Evolutionary conservation across 139 green algal genomes (phyloP).

Genomic region (Auxenochlorella pyrenoidosa): DNA sequence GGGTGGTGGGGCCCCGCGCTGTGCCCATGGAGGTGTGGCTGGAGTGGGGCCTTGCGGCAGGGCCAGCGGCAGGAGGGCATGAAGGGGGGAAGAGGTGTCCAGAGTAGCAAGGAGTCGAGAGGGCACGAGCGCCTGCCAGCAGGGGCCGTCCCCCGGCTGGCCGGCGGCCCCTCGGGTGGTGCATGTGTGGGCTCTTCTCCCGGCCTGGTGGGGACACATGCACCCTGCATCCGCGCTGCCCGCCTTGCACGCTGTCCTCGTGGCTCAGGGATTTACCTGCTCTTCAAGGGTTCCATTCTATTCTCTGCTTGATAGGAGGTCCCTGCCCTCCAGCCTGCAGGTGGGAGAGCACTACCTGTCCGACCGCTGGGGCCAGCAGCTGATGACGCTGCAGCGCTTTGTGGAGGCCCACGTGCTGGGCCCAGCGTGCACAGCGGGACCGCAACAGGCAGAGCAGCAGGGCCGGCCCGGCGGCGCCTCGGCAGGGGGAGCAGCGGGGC

Average conservation of each 20-base stretch:
- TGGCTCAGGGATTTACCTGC: no score
- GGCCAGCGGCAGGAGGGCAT: no score
- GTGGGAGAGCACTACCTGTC: slow-evolving; percentile 81
- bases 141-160: no score
- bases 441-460: background rate
- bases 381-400: slow-evolving; percentile 89
- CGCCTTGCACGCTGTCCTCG: no score
- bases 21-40: slow-evolving; percentile 87
- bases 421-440: background rate
- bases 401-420: slow-evolving; percentile 62
- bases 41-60: no score
- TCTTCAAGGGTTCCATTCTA: no score
- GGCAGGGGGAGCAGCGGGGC: background rate
- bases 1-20: slow-evolving; percentile 79
- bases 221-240: no score
- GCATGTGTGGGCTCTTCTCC: background rate
- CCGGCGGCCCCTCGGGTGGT: background rate
- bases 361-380: slow-evolving; percentile 80
- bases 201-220: no score
- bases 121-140: no score
- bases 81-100: no score
- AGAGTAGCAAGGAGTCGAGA: no score
- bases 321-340: slow-evolving; percentile 79
- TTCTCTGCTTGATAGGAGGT: no score
- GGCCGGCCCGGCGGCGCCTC: background rate